Evolutionary conservation across 805 yeast species (phyloP), one percentile per base, ranked within the genome.

Genomic region (Monosporozyma aquatica): DNA sequence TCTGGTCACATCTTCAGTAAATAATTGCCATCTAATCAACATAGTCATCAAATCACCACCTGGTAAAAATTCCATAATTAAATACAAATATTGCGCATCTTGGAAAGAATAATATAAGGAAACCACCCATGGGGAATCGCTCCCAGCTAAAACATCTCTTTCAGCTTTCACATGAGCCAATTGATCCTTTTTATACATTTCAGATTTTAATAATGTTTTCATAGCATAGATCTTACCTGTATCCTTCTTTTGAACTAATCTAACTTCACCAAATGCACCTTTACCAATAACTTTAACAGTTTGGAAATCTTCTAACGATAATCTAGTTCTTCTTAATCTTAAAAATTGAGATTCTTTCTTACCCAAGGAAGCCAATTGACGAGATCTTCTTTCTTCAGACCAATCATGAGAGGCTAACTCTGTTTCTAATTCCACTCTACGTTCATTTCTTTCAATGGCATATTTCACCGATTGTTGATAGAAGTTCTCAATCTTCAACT

Each of bases 201-300:
- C 98, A 40, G 83, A 74, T 64, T 86, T 92, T 58, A 82, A 72
- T 55, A 82, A 74, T 3, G 96, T 89, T 65, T 87, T 87, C 98
- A 86, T 92, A 38, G 95, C 95, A 67, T 80, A 87, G 27, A 84
- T 89, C 64, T 84, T 66, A 41, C 95, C 95, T 1, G 92, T 82
- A 63, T 92, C 98, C 41, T 70, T 72, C 69, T 89, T 90, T 58
- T 92, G 97, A 11, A 92, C 97, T 42, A 92, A 69, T 48, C 97
- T 75, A 27, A 92, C 98, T 58, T 87, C 97, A 47, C 98, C 98
- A 67, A 92, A 92, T 0, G 98, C 96, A 49, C 98, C 98, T 61
- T 92, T 92, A 39, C 98, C 98, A 50, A 78, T 75, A 33, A 75
- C 95, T 64, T 87, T 87, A 42, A 87, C 94, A 1, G 96, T 87